A percentile compares a stretch with the other conserved stretches of the same genome.
These are phyloP conservation scores for Aspergillus spinulosporus DNA, from an alignment of 2,329 filamentous ascomycete species.

Conservation along the genomic window DNA sequence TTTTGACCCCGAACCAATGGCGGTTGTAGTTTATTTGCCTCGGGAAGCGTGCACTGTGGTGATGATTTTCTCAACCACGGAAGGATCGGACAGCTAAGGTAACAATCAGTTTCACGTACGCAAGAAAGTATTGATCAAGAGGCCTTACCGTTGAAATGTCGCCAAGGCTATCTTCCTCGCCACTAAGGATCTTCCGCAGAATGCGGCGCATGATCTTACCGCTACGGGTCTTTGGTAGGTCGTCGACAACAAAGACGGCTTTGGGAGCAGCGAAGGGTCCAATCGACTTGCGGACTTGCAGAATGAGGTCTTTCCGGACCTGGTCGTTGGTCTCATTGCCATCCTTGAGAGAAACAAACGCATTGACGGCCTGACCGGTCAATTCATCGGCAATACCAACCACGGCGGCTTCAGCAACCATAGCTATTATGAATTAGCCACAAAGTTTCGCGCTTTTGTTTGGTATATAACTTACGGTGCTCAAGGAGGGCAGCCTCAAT, in stretches of 20 bases:
- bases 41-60: constrained; percentile 64
- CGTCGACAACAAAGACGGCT: constrained; percentile 84
- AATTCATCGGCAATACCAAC: constrained; percentile 92
- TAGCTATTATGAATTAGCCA: constrained; percentile 29
- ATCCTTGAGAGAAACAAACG: constrained; percentile 91
- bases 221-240: constrained; percentile 94
- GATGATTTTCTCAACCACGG: constrained; percentile 88
- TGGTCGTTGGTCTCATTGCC: constrained; percentile 73
- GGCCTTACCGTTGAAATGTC: constrained; percentile 81
- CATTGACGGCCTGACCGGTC: constrained; percentile 95
- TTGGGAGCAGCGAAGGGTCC: constrained; percentile 97
- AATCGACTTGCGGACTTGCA: constrained; percentile 96
- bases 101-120: background rate
- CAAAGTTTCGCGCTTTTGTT: background rate
- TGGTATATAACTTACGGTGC: constrained; percentile 58
- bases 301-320: constrained; percentile 86
- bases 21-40: constrained; percentile 36
- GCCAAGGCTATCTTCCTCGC: constrained; percentile 94
- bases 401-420: constrained; percentile 88
- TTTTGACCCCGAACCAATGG: background rate
- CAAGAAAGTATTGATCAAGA: background rate
- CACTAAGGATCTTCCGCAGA: constrained; percentile 92
- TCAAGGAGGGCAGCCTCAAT: constrained; percentile 97
- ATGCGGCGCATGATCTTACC: constrained; percentile 99
- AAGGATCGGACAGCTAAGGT: constrained; percentile 77